A percentile compares a stretch with the other conserved stretches of the same genome.
Conservation (phyloP, 768 basidiomycete species). For the Artomyces pyxidatus region DNA sequence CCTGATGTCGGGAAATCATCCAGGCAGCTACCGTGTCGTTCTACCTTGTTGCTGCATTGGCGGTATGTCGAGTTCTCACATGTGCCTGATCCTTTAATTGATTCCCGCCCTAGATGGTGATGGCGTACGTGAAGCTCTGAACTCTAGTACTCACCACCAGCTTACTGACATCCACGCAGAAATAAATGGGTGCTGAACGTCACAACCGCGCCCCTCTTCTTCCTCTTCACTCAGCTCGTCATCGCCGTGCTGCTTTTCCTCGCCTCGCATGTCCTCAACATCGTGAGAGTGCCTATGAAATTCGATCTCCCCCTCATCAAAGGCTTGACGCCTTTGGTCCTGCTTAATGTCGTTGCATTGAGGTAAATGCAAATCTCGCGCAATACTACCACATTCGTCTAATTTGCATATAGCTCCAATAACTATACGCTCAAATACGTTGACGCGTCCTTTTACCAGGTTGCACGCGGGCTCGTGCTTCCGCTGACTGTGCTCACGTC, state of each 20-base stretch:
- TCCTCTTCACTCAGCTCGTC: conserved; percentile 71
- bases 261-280: conserved; percentile 46
- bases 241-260: conserved; percentile 77
- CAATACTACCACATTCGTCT: conserved; percentile 5
- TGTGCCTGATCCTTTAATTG: neutral
- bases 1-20: neutral
- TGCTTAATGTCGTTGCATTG: conserved; percentile 73
- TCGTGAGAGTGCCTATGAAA: conserved; percentile 60
- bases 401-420: conserved; percentile 48
- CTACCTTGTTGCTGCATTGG: conserved; percentile 82
- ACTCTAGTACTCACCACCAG: conserved; percentile 1
- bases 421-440: conserved; percentile 92
- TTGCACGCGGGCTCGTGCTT: conserved; percentile 88
- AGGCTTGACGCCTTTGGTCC: conserved; percentile 68
- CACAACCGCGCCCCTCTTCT: conserved; percentile 75
- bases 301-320: conserved; percentile 60
- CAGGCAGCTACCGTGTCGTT: conserved; percentile 73
- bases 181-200: conserved; percentile 88
- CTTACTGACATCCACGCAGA: conserved; percentile 29
- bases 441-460: conserved; percentile 92
- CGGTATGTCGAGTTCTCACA: conserved; percentile 43
- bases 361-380: too few species aligned
- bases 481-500: conserved; percentile 93
- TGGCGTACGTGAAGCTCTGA: conserved; percentile 51
- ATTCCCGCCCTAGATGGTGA: conserved; percentile 60